Base-by-base conservation (phyloP, 371 early-diverging fungal genomes). In the Actinomortierella ambigua region DNA sequence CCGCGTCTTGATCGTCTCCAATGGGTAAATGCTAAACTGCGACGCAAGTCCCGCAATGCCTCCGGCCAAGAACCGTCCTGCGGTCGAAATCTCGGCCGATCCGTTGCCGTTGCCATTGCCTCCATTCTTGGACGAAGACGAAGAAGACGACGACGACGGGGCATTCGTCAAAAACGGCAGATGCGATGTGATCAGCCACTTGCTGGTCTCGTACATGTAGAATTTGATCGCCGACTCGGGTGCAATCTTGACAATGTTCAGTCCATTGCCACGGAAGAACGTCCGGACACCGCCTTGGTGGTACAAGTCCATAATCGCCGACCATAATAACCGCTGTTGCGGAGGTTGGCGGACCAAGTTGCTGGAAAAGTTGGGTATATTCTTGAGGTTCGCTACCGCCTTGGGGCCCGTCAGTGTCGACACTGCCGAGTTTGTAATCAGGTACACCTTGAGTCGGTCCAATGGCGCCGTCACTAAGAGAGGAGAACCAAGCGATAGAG, bases 151-250 rank as follows among this genome's bases (percentile, higher is more conserved):
- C 34, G 34, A 34, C 7, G 34, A 34, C 11, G 34, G 11, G 34
- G 34, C 34, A 1, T 63, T 47, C 4, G 75, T 69, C 50, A 65
- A 40, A 6, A 59, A 61, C 15, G 71, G 66, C 17, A 71, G n/a
- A 34, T 71, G 71, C 14, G 39, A 50, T 2, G 86, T 83, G 28
- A 92, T 65, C 14, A 83, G 58, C 14, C 76, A 71, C 65, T 92
- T 93, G 49, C 82, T 79, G 22, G 85, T 81, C 59, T 93, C 92
- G 75, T 85, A 90, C 2, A 84, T 84, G 63, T 86, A 89, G 59
- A 91, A 92, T 65, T 90, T 91, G 67, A 90, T 82, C 1, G 88
- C 89, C 0, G 88, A 86, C 69, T 94, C 93, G 24, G 94, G 94
- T 5, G 87, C 82, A 59, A 94, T 91, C 68, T 94, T 94, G 65